These are phyloP conservation scores for Penicillium psychrofluorescens DNA, from an alignment of 495 filamentous ascomycete species.

Conservation along the genomic window DNA sequence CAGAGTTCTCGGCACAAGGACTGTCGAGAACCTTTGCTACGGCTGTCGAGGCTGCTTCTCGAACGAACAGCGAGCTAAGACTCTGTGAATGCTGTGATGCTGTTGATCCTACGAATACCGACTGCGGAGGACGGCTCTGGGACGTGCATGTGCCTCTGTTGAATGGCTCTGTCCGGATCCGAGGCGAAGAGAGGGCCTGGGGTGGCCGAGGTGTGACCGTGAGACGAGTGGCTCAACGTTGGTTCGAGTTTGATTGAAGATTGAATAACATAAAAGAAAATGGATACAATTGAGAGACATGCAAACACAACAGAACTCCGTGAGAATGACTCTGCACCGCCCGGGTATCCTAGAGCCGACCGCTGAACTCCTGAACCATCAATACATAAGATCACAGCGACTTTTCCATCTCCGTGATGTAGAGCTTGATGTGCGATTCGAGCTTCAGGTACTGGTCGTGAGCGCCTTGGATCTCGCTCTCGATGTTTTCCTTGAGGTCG, in stretches of 20 bases:
- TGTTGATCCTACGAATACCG: constrained; percentile 13
- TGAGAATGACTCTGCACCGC: constrained; percentile 17
- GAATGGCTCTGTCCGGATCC: constrained; percentile 48
- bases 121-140: constrained; percentile 36
- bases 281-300: constrained; percentile 3
- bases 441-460: constrained; percentile 93
- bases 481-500: constrained; percentile 93
- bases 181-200: constrained; percentile 51
- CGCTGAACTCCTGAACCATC: constrained; percentile 28
- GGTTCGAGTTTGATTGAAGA: constrained; percentile 55
- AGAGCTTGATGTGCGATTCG: constrained; percentile 93
- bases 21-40: constrained; percentile 60
- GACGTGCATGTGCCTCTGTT: constrained; percentile 55
- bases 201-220: constrained; percentile 62
- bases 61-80: constrained; percentile 22
- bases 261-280: constrained; percentile 1
- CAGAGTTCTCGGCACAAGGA: constrained; percentile 80
- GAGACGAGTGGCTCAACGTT: constrained; percentile 56
- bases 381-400: constrained; percentile 49
- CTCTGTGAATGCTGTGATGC: constrained; percentile 37
- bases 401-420: constrained; percentile 98
- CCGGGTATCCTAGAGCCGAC: constrained; percentile 39
- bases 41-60: constrained; percentile 56
- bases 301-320: constrained; percentile 17
- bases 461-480: constrained; percentile 79